phyloP scores from a whole-genome alignment of 2,329 filamentous ascomycete genomes.

The Didymella sp. region DNA sequence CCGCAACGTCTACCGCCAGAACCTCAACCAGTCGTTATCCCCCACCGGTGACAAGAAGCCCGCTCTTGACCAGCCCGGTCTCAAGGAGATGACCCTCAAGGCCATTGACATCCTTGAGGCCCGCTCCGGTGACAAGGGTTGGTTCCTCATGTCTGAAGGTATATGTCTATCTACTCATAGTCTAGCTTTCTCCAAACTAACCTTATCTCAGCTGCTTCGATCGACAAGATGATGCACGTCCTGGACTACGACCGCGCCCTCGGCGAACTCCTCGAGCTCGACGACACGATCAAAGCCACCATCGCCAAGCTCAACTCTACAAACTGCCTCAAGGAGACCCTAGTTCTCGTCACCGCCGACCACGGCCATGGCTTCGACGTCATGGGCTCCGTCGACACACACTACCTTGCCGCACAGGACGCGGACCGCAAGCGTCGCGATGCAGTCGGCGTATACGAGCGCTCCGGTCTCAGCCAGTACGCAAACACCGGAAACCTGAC shows the following conservation, averaged over 20 bases:
- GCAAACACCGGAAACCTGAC: slow-evolving; percentile 64
- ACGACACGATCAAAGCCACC: slow-evolving; percentile 81
- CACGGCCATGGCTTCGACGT: slow-evolving; percentile 92
- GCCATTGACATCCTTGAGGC: slow-evolving; percentile 79
- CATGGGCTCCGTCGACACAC: slow-evolving; percentile 80
- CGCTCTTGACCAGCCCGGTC: slow-evolving; percentile 77
- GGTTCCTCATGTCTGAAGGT: slow-evolving; percentile 85
- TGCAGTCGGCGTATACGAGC: slow-evolving; percentile 75
- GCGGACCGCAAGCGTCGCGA: slow-evolving; percentile 75
- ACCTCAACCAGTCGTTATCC: slow-evolving; percentile 72
- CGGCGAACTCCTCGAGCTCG: slow-evolving; percentile 82
- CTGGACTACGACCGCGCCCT: slow-evolving; percentile 87
- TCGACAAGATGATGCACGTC: slow-evolving; percentile 78
- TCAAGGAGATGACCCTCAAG: slow-evolving; percentile 91
- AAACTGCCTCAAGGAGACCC: slow-evolving; percentile 74
- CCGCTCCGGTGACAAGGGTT: slow-evolving; percentile 71
- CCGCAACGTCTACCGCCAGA: slow-evolving; percentile 77
- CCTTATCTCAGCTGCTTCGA: neutral
- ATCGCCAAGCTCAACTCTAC: slow-evolving; percentile 72
- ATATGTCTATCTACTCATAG: neutral
- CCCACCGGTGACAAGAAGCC: slow-evolving; percentile 69
- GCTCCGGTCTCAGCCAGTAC: slow-evolving; percentile 80
- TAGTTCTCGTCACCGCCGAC: slow-evolving; percentile 83
- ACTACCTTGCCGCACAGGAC: slow-evolving; percentile 72
- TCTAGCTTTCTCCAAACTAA: neutral